These are phyloP conservation scores for Nicotiana sylvestris DNA, from an alignment of 257 asterid genomes.

Conservation along the genomic window DNA sequence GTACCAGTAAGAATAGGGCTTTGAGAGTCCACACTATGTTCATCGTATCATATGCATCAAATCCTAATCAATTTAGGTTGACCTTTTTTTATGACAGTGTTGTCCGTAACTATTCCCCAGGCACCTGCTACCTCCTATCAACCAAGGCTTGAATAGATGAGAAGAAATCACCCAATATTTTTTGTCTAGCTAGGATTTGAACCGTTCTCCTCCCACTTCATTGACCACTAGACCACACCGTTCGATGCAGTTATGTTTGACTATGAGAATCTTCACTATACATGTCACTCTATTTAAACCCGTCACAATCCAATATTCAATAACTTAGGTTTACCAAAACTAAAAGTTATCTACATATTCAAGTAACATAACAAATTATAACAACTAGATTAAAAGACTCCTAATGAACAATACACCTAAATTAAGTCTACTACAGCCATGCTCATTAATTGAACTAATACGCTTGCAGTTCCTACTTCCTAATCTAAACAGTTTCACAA, in stretches of 20 bases:
- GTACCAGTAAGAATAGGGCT: background rate
- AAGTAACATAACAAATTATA: background rate
- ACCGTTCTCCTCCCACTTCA: too few relatives aligned
- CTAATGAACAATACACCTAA: background rate
- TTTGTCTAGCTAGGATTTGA: too few relatives aligned
- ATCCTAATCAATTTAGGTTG: background rate
- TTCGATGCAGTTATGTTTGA: too few relatives aligned
- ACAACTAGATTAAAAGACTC: background rate
- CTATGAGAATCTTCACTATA: background rate
- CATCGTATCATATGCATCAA: background rate
- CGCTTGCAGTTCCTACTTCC: background rate
- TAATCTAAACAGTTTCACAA: background rate
- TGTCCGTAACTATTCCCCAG: too few relatives aligned
- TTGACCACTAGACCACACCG: too few relatives aligned
- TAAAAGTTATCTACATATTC: background rate
- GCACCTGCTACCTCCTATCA: too few relatives aligned
- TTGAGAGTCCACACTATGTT: background rate
- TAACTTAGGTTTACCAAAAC: background rate
- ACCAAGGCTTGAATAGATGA: too few relatives aligned
- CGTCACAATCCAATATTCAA: background rate
- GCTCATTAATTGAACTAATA: background rate
- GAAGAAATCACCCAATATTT: too few relatives aligned
- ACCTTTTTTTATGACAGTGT: too few relatives aligned
- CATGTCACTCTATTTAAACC: background rate
- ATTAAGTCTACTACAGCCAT: background rate